Evolutionary conservation across 441 rosid genomes (phyloP), one percentile per base, ranked within the genome.

Genomic region (Brassica hybrid): DNA sequence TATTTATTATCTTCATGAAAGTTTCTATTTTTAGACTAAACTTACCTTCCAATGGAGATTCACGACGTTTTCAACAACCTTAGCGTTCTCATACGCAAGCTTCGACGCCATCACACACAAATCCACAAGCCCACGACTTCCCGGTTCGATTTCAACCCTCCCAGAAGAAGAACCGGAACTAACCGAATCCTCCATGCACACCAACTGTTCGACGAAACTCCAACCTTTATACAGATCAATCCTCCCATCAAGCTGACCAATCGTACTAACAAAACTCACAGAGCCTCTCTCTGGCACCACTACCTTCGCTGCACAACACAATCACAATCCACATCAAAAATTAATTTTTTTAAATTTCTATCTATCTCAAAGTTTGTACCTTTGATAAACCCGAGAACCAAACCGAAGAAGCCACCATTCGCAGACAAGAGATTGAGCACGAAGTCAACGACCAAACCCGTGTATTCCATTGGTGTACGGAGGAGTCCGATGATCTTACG

Each of bases 101-200:
- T 91, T 93, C 8, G 96, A 87, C 0, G 95, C 89, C 95, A 93
- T 89, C 52, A 91, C 79, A 73, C 94, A 89, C 30, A 93, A 83
- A 78, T 95, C 98, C 87, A 90, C 76, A 12, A 87, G 84, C 65
- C 79, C 83, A 52, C 84, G 85, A 72, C 80, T 85, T n/a, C 86
- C 90, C 60, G 72, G 64, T 67, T 85, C 86, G 13, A 59, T 58
- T 41, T 69, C 32, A 41, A 60, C 50, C 13, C 21, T 65, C 18
- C 58, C 67, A 69, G 79, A 64, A 69, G 79, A 64, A 32, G 76
- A 50, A 83, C 52, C 76, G 17, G 79, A 75, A 56, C 21, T 68
- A 32, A 69, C 56, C 13, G 73, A 18, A 11, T 81, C 78, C 38
- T 60, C 65, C 1, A 60, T 59, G 76, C 65, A 4, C 65, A 65